A percentile compares a stretch with the other conserved stretches of the same genome.
These are phyloP conservation scores for Gonapodya prolifera DNA, from an alignment of 192 early-diverging fungal species.

Conservation along the genomic window DNA sequence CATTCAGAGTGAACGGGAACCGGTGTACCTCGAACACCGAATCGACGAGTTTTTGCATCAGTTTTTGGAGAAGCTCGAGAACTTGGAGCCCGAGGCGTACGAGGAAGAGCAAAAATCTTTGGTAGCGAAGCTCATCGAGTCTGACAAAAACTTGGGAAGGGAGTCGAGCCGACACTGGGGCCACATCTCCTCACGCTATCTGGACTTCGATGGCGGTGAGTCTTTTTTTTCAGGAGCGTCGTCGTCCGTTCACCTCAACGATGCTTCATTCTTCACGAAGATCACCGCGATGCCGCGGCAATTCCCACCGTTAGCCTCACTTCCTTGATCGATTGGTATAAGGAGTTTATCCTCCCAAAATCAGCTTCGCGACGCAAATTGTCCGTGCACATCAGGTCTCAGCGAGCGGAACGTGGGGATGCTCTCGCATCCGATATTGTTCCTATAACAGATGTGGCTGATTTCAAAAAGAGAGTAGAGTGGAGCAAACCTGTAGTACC, in stretches of 20 bases:
- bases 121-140: not conserved
- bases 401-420: constrained; percentile 22
- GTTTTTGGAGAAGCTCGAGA: constrained; percentile 34
- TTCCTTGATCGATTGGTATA: constrained; percentile 40
- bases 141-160: constrained; percentile 4
- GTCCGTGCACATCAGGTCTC: constrained; percentile 51
- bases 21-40: constrained; percentile 65
- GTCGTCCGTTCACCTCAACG: not conserved
- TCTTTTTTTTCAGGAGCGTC: not conserved
- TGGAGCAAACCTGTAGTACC: no score
- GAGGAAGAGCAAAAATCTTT: not conserved
- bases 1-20: constrained; percentile 76
- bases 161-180: constrained; percentile 4
- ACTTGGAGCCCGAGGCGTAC: constrained; percentile 6
- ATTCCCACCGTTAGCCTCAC: constrained; percentile 46
- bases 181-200: constrained; percentile 6
- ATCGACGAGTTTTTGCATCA: constrained; percentile 63
- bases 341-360: constrained; percentile 26
- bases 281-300: constrained; percentile 9
- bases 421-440: constrained; percentile 21
- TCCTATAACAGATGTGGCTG: constrained; percentile 26
- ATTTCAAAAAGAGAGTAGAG: constrained; percentile 33
- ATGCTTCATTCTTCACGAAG: constrained; percentile 1
- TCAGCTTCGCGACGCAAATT: constrained; percentile 43
- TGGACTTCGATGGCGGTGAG: constrained; percentile 12